These are phyloP conservation scores for Phaeotremella fagi DNA, from an alignment of 768 basidiomycete genomes.

Conservation along the genomic window DNA sequence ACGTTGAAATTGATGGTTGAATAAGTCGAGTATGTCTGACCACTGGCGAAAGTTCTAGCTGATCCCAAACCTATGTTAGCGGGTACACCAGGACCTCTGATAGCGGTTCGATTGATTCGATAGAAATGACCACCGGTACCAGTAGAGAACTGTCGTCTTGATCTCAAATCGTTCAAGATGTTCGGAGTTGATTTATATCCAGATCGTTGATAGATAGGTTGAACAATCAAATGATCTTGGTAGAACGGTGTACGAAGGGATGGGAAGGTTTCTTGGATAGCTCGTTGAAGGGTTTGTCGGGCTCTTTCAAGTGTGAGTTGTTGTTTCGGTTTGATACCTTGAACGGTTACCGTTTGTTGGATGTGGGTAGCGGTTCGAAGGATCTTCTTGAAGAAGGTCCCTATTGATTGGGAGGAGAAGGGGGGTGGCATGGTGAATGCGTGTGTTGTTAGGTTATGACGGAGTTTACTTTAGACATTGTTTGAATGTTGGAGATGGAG, in stretches of 20 bases:
- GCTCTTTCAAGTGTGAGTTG: not conserved
- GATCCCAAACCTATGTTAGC: slow-evolving; percentile 30
- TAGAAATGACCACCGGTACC: slow-evolving; percentile 1
- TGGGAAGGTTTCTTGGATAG: slow-evolving; percentile 16
- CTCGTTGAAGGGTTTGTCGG: slow-evolving; percentile 2
- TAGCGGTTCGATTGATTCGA: not conserved
- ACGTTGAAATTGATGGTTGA: slow-evolving; percentile 11
- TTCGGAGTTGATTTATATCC: not conserved
- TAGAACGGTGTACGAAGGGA: slow-evolving; percentile 3
- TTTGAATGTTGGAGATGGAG: not conserved
- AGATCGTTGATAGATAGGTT: slow-evolving; percentile 11
- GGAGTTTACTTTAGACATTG: not conserved
- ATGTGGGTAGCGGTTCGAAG: slow-evolving; percentile 17
- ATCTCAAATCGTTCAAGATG: not conserved
- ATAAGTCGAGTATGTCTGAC: slow-evolving; percentile 8
- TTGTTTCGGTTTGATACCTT: not conserved
- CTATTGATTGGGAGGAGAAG: slow-evolving; percentile 26
- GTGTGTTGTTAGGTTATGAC: not conserved
- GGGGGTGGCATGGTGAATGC: slow-evolving; percentile 23
- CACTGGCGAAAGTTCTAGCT: slow-evolving; percentile 26
- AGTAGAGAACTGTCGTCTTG: not conserved
- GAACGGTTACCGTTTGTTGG: slow-evolving; percentile 7
- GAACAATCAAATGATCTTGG: slow-evolving; percentile 1
- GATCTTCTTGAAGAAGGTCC: slow-evolving; percentile 24
- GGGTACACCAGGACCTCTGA: slow-evolving; percentile 16